These are phyloP conservation scores for Malassezia cuniculi DNA, from an alignment of 1,284 basidiomycete genomes.

Conservation along the genomic window DNA sequence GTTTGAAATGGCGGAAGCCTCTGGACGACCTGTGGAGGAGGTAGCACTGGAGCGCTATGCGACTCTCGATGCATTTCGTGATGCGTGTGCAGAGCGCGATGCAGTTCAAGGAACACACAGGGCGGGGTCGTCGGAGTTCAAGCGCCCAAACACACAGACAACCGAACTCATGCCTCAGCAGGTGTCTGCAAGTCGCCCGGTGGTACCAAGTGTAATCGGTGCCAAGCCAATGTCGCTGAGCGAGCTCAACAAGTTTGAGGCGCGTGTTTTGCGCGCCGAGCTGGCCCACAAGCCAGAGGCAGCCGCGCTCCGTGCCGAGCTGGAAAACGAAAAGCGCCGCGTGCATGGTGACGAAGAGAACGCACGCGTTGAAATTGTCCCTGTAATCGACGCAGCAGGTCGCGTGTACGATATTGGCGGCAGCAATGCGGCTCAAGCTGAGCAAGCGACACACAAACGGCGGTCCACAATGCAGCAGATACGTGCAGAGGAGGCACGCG, in stretches of 20 bases:
- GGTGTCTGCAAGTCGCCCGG: too few species aligned
- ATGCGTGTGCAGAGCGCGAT: slow-evolving; percentile 76
- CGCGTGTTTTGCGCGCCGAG: slow-evolving; percentile 78
- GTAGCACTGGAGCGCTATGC: slow-evolving; percentile 59
- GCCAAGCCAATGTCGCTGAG: too few species aligned
- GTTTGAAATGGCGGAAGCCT: slow-evolving; percentile 78
- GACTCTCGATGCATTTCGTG: slow-evolving; percentile 63
- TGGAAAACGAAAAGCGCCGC: slow-evolving; percentile 55
- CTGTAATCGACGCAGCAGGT: slow-evolving; percentile 75
- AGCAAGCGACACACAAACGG: not conserved
- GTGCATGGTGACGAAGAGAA: slow-evolving; percentile 45
- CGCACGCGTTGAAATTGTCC: slow-evolving; percentile 48
- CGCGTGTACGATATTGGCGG: slow-evolving; percentile 79
- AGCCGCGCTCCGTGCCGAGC: slow-evolving; percentile 67
- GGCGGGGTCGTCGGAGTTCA: slow-evolving; percentile 47
- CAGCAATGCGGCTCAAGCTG: slow-evolving; percentile 56
- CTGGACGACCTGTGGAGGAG: slow-evolving; percentile 59
- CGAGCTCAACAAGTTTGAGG: slow-evolving; percentile 81
- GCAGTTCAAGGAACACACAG: slow-evolving; percentile 62
- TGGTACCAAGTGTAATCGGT: too few species aligned
- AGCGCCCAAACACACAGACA: too few species aligned
- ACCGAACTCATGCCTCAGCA: too few species aligned
- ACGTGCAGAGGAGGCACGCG: too few species aligned
- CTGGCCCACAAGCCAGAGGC: slow-evolving; percentile 61
- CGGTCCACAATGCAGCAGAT: not conserved